A percentile compares a stretch with the other conserved stretches of the same genome.
These are phyloP conservation scores for Penicillium corylophilum DNA, from an alignment of 2,329 filamentous ascomycete genomes.

Conservation along the genomic window DNA sequence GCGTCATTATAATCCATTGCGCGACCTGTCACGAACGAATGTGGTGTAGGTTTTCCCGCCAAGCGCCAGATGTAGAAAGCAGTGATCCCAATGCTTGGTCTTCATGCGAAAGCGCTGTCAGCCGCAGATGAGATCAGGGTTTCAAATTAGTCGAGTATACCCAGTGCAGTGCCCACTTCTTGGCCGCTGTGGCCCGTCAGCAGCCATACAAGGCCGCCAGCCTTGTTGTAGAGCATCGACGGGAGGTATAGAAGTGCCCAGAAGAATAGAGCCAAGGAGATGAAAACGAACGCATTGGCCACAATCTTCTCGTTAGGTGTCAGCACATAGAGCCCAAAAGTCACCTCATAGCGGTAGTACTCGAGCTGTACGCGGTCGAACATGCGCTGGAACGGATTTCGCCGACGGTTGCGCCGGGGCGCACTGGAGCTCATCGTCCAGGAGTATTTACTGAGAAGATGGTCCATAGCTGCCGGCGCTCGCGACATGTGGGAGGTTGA, in stretches of 20 bases:
- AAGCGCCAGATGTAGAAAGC: constrained; percentile 10
- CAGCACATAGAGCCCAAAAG: constrained; percentile 46
- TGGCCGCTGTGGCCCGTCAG: constrained; percentile 37
- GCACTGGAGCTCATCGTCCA: constrained; percentile 20
- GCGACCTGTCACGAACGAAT: constrained; percentile 10
- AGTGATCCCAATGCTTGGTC: background rate
- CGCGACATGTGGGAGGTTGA: constrained; percentile 32
- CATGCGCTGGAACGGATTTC: constrained; percentile 29
- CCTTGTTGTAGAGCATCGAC: constrained; percentile 36
- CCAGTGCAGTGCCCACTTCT: constrained; percentile 28
- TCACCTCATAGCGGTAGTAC: constrained; percentile 50
- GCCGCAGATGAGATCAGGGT: constrained; percentile 18
- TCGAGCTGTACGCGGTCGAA: constrained; percentile 38
- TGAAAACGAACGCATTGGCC: constrained; percentile 42
- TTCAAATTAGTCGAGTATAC: constrained; percentile 27
- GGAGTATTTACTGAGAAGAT: constrained; percentile 35
- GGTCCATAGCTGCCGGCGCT: constrained; percentile 32
- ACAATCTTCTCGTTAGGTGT: constrained; percentile 44
- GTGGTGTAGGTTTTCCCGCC: constrained; percentile 8
- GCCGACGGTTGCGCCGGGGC: constrained; percentile 16
- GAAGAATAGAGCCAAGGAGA: constrained; percentile 34
- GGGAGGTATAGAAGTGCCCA: constrained; percentile 42
- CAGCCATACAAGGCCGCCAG: constrained; percentile 37
- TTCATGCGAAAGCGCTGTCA: constrained; percentile 12
- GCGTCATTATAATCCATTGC: constrained; percentile 23